Evolutionary conservation across 148 eudicot genomes (phyloP).

Genomic region (Chenopodium album): DNA sequence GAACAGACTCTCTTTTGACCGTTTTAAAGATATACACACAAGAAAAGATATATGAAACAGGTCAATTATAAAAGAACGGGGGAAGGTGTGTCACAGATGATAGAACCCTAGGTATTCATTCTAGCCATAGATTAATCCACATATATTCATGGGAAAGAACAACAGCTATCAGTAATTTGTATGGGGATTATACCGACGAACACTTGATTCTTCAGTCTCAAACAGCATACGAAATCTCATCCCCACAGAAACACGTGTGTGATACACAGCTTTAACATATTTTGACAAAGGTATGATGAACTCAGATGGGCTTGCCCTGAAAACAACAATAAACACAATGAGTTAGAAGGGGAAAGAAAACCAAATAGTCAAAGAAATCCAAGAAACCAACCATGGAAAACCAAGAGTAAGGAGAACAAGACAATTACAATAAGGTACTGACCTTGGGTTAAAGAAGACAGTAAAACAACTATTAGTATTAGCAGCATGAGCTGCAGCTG

Average conservation of each 20-base stretch:
- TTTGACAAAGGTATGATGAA: conserved; percentile 91
- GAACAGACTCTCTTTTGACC: too few relatives aligned
- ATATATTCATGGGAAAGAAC: background rate
- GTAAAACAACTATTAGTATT: conserved; percentile 98
- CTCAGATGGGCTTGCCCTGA: conserved; percentile 96
- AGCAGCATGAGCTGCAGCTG: conserved; percentile 99
- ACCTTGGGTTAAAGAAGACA: conserved; percentile 93
- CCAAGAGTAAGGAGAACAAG: background rate
- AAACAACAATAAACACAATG: conserved; percentile 22
- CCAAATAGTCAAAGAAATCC: background rate
- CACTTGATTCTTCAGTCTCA: conserved; percentile 99
- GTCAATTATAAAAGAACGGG: too few relatives aligned
- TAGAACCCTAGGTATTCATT: background rate
- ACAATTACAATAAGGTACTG: conserved; percentile 1
- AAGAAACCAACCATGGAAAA: background rate
- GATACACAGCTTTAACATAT: conserved; percentile 90
- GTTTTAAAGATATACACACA: too few relatives aligned
- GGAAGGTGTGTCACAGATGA: too few relatives aligned
- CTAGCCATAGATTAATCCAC: background rate
- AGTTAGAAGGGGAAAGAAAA: conserved; percentile 12
- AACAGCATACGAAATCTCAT: conserved; percentile 99
- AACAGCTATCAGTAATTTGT: background rate
- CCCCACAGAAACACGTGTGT: conserved; percentile 97
- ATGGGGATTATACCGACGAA: conserved; percentile 61
- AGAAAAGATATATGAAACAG: too few relatives aligned